Conservation (phyloP, 1,284 basidiomycete genomes). For the Rugosomyces carneus region DNA sequence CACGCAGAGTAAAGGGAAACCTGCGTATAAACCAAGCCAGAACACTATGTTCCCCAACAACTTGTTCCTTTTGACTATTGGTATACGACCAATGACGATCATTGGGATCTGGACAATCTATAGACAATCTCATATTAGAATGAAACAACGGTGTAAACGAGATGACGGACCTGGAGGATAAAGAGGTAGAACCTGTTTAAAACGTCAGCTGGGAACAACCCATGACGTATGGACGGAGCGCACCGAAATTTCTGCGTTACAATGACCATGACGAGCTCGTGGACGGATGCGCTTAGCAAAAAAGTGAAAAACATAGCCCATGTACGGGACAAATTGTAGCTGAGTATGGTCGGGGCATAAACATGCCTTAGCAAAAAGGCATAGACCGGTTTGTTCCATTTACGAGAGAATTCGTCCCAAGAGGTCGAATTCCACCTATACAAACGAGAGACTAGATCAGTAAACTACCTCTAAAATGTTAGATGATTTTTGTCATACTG, state of each 20-base stretch:
- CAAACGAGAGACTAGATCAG: too few relatives aligned
- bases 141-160: background rate
- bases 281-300: slow-evolving; percentile 79
- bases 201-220: slow-evolving; percentile 1
- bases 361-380: slow-evolving; percentile 93
- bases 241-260: slow-evolving; percentile 83
- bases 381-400: slow-evolving; percentile 94
- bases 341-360: slow-evolving; percentile 81
- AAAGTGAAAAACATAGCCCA: slow-evolving; percentile 91
- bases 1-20: slow-evolving; percentile 91
- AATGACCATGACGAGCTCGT: slow-evolving; percentile 95
- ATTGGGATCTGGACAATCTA: slow-evolving; percentile 90
- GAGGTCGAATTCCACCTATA: slow-evolving; percentile 89
- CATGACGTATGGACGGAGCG: slow-evolving; percentile 6
- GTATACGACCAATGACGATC: slow-evolving; percentile 76
- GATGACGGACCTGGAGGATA: slow-evolving; percentile 42
- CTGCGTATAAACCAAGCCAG: slow-evolving; percentile 87
- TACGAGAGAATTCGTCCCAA: slow-evolving; percentile 95
- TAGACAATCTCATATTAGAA: slow-evolving; percentile 14
- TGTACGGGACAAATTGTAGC: slow-evolving; percentile 68
- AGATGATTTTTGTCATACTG: too few relatives aligned
- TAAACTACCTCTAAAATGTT: too few relatives aligned
- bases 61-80: slow-evolving; percentile 73
- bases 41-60: slow-evolving; percentile 82
- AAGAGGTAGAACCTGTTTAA: slow-evolving; percentile 68